Evolutionary conservation across 352 stramenopile species (phyloP), one percentile per base, ranked within the genome.

Genomic region (Globisporangium abappressorium): DNA sequence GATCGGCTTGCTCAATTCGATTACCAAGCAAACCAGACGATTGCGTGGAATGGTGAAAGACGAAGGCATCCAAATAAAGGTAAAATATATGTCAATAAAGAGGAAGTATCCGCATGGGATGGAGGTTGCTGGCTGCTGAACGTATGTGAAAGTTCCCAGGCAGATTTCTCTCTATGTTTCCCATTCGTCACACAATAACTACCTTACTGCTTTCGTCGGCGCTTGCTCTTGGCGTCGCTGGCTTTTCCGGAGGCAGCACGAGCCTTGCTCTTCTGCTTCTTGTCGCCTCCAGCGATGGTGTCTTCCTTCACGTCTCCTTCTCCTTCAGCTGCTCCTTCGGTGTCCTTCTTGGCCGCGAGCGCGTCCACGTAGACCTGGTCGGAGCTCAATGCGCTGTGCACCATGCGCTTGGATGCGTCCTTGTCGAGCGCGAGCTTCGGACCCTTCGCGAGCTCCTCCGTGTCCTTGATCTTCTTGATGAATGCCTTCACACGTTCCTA

Each of bases 381-480:
- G 30, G 82, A 81, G 72, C 87, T 95, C 41, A 96, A 76, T 28
- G 89, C 89, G 47, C 81, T 93, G 73, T 96, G 84, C 53, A 96
- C 85, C 61, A 95, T 88, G 30, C 89, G 85, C 65, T 92, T 91
- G 20, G 85, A 89, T 20, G 85, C 85, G 33, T 86, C 82, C 70
- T 90, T 92, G 66, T 95, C 89, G 28, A 96, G 75, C 70, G 82
- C 73, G 28, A 94, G 72, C 62, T 85, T 85, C 5, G 85, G 89
- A 0, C 84, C 85, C 74, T 93, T 93, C 0, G 81, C 78, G 36
- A 93, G 71, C 66, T 93, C 86, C 64, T 96, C 87, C n/a, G 86
- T 79, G 65, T 93, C 87, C 66, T 93, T 96, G 68, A 96, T 96
- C 66, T 93, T 95, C 75, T 95, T 92, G 56, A 96, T 85, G 64